Percentiles rank a stretch among this genome's conserved stretches.
These are phyloP conservation scores for Aspergillus clavatus DNA, from an alignment of 2,329 filamentous ascomycete genomes.

Conservation along the genomic window DNA sequence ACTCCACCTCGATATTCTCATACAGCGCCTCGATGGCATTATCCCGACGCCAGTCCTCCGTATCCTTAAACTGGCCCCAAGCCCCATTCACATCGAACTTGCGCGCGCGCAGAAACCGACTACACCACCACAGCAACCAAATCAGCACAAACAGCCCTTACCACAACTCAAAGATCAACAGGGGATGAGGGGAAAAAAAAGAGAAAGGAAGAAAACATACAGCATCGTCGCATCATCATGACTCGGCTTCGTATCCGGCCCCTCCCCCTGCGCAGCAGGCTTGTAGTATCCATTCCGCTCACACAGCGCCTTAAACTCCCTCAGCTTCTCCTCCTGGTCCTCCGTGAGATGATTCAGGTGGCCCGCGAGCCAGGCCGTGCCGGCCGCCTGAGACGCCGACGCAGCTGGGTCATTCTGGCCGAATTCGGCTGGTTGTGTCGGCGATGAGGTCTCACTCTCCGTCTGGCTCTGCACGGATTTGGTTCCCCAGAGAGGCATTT, in stretches of 20 bases:
- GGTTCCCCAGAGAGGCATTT: conserved; percentile 28
- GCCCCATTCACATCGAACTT: conserved; percentile 75
- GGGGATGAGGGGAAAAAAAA: background rate
- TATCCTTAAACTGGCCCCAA: conserved; percentile 77
- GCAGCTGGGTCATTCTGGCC: conserved; percentile 33
- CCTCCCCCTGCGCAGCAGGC: conserved; percentile 27
- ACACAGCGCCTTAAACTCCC: conserved; percentile 66
- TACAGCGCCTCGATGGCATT: conserved; percentile 77
- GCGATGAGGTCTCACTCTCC: conserved; percentile 22
- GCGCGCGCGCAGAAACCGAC: conserved; percentile 79
- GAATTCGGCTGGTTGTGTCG: conserved; percentile 20
- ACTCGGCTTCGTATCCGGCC: conserved; percentile 34
- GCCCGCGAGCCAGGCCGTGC: conserved; percentile 47
- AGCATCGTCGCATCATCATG: conserved; percentile 47
- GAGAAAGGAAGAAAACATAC: conserved; percentile 29
- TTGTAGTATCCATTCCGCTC: conserved; percentile 56
- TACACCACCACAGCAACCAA: conserved; percentile 30
- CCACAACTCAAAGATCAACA: background rate
- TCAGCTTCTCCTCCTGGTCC: conserved; percentile 62
- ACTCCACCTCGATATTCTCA: conserved; percentile 76
- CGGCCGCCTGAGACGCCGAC: conserved; percentile 33
- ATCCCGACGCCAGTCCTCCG: conserved; percentile 77
- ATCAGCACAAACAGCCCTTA: background rate
- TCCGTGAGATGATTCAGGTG: conserved; percentile 72
- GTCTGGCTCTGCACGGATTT: conserved; percentile 28